Evolutionary conservation across 352 stramenopile species (phyloP).

Genomic region (Pythium brassicae): DNA sequence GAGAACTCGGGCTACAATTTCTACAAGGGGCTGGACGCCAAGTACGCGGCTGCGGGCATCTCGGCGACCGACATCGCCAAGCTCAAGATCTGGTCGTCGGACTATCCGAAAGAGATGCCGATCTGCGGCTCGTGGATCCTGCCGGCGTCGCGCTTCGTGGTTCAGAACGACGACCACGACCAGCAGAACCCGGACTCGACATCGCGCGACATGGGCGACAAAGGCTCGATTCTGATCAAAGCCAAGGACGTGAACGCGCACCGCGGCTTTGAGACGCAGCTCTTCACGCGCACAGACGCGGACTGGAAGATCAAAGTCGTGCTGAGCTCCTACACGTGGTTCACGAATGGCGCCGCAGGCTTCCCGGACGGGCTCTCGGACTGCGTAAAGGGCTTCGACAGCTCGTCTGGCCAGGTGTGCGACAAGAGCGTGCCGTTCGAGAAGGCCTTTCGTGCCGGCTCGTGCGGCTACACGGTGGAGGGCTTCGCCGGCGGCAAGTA

Average conservation of each 20-base stretch:
- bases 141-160: constrained; percentile 49
- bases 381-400: constrained; percentile 29
- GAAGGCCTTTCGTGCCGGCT: constrained; percentile 42
- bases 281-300: constrained; percentile 47
- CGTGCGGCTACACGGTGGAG: constrained; percentile 58
- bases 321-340: constrained; percentile 65
- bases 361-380: constrained; percentile 56
- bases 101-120: constrained; percentile 57
- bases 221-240: constrained; percentile 54
- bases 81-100: constrained; percentile 75
- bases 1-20: constrained; percentile 57
- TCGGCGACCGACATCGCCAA: constrained; percentile 51
- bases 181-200: constrained; percentile 50
- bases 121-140: constrained; percentile 65
- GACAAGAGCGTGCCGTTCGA: constrained; percentile 38
- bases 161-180: constrained; percentile 79
- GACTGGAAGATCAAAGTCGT: constrained; percentile 72
- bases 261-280: constrained; percentile 48
- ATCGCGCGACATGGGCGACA: constrained; percentile 48
- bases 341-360: constrained; percentile 34
- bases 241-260: constrained; percentile 43
- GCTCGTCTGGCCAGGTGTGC: constrained; percentile 27
- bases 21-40: constrained; percentile 44
- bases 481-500: constrained; percentile 48
- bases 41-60: constrained; percentile 40